These are phyloP conservation scores for Dunaliella primolecta DNA, from an alignment of 139 green algal species.

Conservation along the genomic window DNA sequence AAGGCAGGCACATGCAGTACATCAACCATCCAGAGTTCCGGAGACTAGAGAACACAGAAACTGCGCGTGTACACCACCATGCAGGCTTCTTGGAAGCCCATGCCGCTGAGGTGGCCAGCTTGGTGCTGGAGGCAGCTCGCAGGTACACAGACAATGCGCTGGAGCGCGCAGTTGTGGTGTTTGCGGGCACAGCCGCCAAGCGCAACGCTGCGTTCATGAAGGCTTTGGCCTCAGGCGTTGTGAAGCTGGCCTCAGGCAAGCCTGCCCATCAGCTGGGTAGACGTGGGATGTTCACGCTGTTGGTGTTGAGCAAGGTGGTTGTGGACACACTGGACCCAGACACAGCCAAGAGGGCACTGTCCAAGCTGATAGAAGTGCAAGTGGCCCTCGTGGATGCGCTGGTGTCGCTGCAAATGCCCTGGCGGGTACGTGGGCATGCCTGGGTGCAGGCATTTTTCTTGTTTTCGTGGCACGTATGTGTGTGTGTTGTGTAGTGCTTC, in stretches of 20 bases:
- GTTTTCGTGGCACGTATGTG: not conserved
- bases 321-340: slow-evolving; percentile 46
- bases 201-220: slow-evolving; percentile 49
- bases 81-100: slow-evolving; percentile 56
- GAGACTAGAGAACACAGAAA: not conserved
- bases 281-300: slow-evolving; percentile 41
- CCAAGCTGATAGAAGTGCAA: slow-evolving; percentile 66
- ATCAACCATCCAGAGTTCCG: too few species aligned
- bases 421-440: too few species aligned
- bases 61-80: not conserved
- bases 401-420: not conserved
- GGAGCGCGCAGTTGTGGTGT: slow-evolving; percentile 16
- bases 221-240: slow-evolving; percentile 42
- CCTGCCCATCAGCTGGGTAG: slow-evolving; percentile 16
- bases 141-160: slow-evolving; percentile 21
- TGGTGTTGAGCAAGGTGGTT: slow-evolving; percentile 50
- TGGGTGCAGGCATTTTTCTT: too few species aligned
- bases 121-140: slow-evolving; percentile 31
- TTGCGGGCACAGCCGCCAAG: not conserved
- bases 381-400: slow-evolving; percentile 22
- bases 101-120: slow-evolving; percentile 37
- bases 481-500: not conserved
- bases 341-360: slow-evolving; percentile 57
- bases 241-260: slow-evolving; percentile 36
- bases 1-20: too few species aligned